Conservation (phyloP, 192 early-diverging fungal species). For the Oehlia diaphana region DNA sequence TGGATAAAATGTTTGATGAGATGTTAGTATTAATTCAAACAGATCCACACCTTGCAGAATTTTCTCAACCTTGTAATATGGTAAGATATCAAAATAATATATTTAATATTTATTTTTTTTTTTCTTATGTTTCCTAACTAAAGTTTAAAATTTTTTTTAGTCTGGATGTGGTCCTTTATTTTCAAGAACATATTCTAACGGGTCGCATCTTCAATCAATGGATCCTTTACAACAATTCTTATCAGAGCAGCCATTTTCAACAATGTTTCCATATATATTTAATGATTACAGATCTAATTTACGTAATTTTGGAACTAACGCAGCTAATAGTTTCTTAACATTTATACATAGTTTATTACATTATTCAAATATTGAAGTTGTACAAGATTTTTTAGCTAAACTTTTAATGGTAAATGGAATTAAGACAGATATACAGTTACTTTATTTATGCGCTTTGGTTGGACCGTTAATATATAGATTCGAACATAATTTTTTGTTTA, state of each 20-base stretch:
- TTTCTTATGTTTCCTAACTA: neutral
- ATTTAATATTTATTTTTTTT: too few relatives aligned
- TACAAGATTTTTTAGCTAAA: constrained; percentile 32
- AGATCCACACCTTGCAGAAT: constrained; percentile 39
- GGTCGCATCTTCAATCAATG: constrained; percentile 20
- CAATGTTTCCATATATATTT: constrained; percentile 53
- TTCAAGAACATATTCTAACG: constrained; percentile 23
- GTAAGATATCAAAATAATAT: constrained; percentile 31
- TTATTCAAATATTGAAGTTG: constrained; percentile 69
- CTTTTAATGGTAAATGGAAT: constrained; percentile 30
- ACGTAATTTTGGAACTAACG: constrained; percentile 60
- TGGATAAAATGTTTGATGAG: constrained; percentile 51
- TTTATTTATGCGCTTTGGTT: constrained; percentile 69
- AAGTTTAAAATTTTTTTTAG: constrained; percentile 24
- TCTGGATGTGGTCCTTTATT: neutral
- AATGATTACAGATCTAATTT: constrained; percentile 66
- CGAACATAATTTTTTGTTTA: constrained; percentile 41
- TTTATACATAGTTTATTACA: constrained; percentile 73
- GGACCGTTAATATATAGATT: constrained; percentile 74
- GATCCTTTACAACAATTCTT: neutral
- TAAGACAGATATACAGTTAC: constrained; percentile 67
- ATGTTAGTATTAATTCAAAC: constrained; percentile 39
- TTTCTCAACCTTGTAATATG: constrained; percentile 45
- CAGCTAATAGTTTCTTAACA: constrained; percentile 70
- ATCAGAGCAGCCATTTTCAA: constrained; percentile 33